Evolutionary conservation across 2,329 filamentous ascomycete species (phyloP), one percentile per base, ranked within the genome.

Genomic region (Stemphylium beticola): DNA sequence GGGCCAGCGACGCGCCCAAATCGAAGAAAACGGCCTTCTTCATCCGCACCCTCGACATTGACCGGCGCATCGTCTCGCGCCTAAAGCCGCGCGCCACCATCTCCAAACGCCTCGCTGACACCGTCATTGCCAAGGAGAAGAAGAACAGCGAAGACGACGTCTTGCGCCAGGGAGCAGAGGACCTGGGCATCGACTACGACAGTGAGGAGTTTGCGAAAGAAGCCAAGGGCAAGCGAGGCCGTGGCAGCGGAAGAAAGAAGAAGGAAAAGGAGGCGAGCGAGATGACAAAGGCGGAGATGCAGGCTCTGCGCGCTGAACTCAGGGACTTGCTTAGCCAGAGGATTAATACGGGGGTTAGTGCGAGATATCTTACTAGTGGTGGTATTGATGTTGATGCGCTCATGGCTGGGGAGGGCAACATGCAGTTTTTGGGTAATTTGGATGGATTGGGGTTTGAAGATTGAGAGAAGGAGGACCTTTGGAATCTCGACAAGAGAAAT

Each of bases 111-210:
- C 87, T 99, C 12, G 89, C 92, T 0, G 93, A 98, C 67, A 85
- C 90, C 1, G 82, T 82, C 1, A 84, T 95, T 8, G 93, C 93
- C 7, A 96, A 96, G 77, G 91, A 96, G 71, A 96, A 93, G 77
- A 86, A 88, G 9, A 86, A 85, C 50, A 89, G 89, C 67, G 91
- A 96, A 65, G 91, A 96, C 62, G 86, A 91, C 51, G 95, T 93
- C 87, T 80, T 98, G 65, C 86, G 86, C 38, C 85, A 85, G 42
- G 93, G 92, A 0, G 95, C 95, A 0, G 92, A 97, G 53, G 93
- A 98, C 61, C 82, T 99, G 0, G 95, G 95, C 0, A 91, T 98
- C 0, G 93, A 97, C 47, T 96, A 96, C 71, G 92, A 98, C 71
- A 90, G 87, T 56, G 92, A 96, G 32, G 92, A 96, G 40, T 88